phyloP scores from a whole-genome alignment of 495 filamentous ascomycete species.

The Cenococcum geophilum region DNA sequence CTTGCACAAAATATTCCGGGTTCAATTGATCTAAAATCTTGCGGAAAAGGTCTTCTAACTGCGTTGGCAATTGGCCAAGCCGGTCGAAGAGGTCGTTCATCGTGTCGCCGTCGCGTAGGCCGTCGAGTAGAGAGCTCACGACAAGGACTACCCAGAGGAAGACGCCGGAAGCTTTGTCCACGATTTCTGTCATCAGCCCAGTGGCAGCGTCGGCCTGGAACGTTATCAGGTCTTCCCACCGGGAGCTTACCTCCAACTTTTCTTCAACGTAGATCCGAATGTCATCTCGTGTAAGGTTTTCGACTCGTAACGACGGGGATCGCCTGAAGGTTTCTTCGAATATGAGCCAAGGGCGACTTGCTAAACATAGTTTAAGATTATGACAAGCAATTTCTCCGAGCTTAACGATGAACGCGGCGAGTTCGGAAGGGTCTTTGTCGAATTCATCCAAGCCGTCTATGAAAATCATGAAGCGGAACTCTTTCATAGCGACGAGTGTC shows the following conservation, averaged over 20 bases:
- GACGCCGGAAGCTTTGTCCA: slow-evolving; percentile 16
- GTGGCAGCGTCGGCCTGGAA: no score
- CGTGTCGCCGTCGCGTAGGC: slow-evolving; percentile 9
- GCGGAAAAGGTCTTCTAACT: slow-evolving; percentile 22
- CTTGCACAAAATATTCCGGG: no score
- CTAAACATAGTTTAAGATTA: slow-evolving; percentile 17
- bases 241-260: no score
- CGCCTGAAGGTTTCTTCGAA: slow-evolving; percentile 19
- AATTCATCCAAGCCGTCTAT: no score
- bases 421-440: no score
- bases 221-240: no score
- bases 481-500: background rate
- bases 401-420: background rate
- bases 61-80: slow-evolving; percentile 8
- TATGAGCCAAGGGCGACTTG: slow-evolving; percentile 24
- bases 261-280: slow-evolving; percentile 20
- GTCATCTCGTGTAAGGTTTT: slow-evolving; percentile 18
- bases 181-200: slow-evolving; percentile 13
- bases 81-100: slow-evolving; percentile 10
- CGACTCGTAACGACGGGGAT: slow-evolving; percentile 10
- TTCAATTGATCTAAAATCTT: no score
- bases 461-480: background rate
- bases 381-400: slow-evolving; percentile 1
- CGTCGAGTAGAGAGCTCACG: slow-evolving; percentile 15
- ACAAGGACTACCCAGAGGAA: slow-evolving; percentile 24